phyloP scores from a whole-genome alignment of 371 early-diverging fungal genomes.

The Rhizopus stolonifer region DNA sequence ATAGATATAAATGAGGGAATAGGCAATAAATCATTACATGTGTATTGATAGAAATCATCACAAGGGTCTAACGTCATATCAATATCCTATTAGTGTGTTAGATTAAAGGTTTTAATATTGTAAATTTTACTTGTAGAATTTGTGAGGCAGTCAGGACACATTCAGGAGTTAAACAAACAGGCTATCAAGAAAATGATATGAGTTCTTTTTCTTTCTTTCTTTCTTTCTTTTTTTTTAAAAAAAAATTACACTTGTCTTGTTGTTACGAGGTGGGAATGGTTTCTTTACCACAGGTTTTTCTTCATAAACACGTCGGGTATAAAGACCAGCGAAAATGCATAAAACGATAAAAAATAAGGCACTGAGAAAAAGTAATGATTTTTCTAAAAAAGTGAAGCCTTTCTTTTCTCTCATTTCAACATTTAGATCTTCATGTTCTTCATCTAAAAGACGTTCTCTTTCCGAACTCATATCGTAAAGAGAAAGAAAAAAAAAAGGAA shows the following conservation, averaged over 20 bases:
- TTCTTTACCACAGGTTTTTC: constrained; percentile 13
- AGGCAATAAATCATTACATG: constrained; percentile 39
- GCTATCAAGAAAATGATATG: constrained; percentile 26
- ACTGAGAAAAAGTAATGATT: constrained; percentile 31
- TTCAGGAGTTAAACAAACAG: constrained; percentile 52
- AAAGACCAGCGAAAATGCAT: constrained; percentile 43
- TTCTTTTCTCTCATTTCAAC: constrained; percentile 22
- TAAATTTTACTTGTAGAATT: constrained; percentile 43
- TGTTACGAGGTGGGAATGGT: constrained; percentile 16
- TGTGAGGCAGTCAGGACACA: constrained; percentile 61
- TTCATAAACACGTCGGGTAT: constrained; percentile 34
- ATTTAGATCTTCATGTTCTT: background rate
- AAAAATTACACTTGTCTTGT: constrained; percentile 10
- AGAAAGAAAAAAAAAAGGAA: constrained; percentile 2
- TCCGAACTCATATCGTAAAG: constrained; percentile 26
- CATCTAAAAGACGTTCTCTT: constrained; percentile 29
- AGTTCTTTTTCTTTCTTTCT: too few relatives aligned
- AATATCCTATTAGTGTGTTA: constrained; percentile 39
- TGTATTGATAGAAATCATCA: constrained; percentile 50
- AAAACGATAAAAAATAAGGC: constrained; percentile 33
- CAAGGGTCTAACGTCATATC: constrained; percentile 46
- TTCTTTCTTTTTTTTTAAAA: background rate
- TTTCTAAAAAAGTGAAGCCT: constrained; percentile 43
- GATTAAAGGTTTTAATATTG: constrained; percentile 6
- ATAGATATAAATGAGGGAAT: too few relatives aligned